Base-by-base conservation (phyloP, 148 eudicot genomes). In the Amaranthus hypochondriacus region DNA sequence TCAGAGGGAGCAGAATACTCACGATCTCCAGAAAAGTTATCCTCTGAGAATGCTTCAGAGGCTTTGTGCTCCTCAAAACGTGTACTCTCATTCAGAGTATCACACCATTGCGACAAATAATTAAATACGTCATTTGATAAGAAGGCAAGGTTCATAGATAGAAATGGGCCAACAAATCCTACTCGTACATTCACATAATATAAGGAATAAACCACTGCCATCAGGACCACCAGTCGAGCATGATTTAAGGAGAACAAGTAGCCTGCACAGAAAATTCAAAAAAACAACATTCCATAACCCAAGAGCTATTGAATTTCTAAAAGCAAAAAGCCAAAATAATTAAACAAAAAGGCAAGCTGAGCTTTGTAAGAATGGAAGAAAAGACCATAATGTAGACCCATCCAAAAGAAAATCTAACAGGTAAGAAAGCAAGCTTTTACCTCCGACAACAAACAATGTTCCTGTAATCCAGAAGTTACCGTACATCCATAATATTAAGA, bases 391-490 rank as follows among this genome's bases (percentile, higher is more conserved):
- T 12, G 10, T 58, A 64, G 49, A 70, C 28, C 62, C 28, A 47
- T 56, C 70, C 54, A 69, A 10, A 64, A 48, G 2, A 72, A 69
- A 66, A 69, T 21, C 9, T n/a, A 70, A n/a, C 18, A 62, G 28
- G 55, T 21, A 66, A 65, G 61, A 50, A 81, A 81, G 62, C 48
- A 62, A 74, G 75, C 53, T 85, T 28, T 54, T 87, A 96, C 99
- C 99, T 86, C 94, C 99, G 76, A 92, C 88, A 63, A 96, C 86
- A 81, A 96, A 89, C 83, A 96, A 83, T 80, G 85, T 68, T 69
- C 99, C 99, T 21, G 89, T 92, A 50, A 92, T 87, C 99, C 99
- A 92, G 84, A 92, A 92, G 89, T 96, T 92, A 68, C 96, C 99
- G 86, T 83, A 96, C 97, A 92, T 90, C 99, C 99, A 96, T 62